Evolutionary conservation across 2,329 filamentous ascomycete genomes (phyloP).

Genomic region (Elsinoe batatas): DNA sequence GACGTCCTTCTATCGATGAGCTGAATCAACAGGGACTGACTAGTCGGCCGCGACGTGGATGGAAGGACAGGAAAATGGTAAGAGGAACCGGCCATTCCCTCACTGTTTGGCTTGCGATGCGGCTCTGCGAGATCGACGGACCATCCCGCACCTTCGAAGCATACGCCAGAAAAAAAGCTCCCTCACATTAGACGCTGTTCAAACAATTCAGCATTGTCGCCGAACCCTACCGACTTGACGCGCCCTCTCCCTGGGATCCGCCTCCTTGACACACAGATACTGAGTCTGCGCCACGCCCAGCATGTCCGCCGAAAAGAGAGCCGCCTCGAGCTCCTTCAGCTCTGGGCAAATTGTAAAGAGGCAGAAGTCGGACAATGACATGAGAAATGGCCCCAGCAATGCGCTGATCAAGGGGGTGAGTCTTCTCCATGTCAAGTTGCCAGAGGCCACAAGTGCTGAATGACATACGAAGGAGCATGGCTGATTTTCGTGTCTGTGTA

Average conservation of each 20-base stretch:
- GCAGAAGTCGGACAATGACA: constrained; percentile 60
- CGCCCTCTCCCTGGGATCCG: no score
- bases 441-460: constrained; percentile 20
- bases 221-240: no score
- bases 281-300: background rate
- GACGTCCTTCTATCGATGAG: no score
- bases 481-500: constrained; percentile 35
- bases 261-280: no score
- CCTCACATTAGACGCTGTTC: background rate
- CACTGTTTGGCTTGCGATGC: background rate
- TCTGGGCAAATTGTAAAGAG: constrained; percentile 78
- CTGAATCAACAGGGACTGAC: background rate
- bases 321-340: constrained; percentile 74
- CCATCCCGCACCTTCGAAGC: background rate
- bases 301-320: constrained; percentile 62
- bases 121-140: background rate
- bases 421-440: constrained; percentile 30
- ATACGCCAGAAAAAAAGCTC: constrained; percentile 9
- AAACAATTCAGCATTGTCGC: background rate
- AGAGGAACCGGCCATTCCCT: background rate
- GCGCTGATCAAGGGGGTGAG: constrained; percentile 58
- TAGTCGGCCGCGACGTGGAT: background rate
- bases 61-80: background rate
- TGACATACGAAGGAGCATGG: constrained; percentile 15
- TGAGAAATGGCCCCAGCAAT: constrained; percentile 48